These are phyloP conservation scores for Aspergillus sparsus DNA, from an alignment of 495 filamentous ascomycete species.

Conservation along the genomic window DNA sequence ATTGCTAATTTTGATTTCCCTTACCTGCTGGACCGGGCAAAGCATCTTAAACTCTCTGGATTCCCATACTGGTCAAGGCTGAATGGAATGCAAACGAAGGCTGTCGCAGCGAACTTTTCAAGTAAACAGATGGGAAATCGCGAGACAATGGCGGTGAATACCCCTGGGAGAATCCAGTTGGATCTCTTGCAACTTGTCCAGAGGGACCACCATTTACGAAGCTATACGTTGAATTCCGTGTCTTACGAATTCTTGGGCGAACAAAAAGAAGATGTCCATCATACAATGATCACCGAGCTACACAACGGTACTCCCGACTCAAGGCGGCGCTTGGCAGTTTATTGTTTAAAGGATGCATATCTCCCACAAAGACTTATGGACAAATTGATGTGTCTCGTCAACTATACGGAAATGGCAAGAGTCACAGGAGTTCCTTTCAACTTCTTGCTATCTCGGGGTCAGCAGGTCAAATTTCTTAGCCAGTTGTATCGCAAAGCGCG, in stretches of 20 bases:
- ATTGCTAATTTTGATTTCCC: constrained; percentile 99
- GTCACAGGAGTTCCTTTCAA: constrained; percentile 99
- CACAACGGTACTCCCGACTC: constrained; percentile 95
- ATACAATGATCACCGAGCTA: constrained; percentile 98
- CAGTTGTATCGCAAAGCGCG: constrained; percentile 94
- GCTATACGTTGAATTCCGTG: constrained; percentile 97
- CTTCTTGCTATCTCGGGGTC: constrained; percentile 85
- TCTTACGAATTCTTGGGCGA: constrained; percentile 95
- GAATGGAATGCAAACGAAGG: constrained; percentile 59
- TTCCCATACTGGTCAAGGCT: constrained; percentile 89
- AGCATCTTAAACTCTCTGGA: constrained; percentile 67
- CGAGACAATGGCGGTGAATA: constrained; percentile 91
- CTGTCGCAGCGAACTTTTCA: constrained; percentile 80
- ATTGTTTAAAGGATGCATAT: constrained; percentile 98
- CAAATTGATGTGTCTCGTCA: constrained; percentile 95
- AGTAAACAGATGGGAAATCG: constrained; percentile 99
- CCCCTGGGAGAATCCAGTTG: constrained; percentile 88
- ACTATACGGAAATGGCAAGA: constrained; percentile 99
- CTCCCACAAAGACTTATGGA: constrained; percentile 93
- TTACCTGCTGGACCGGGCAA: constrained; percentile 89
- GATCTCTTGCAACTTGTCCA: constrained; percentile 93
- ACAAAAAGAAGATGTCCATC: constrained; percentile 98
- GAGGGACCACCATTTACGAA: constrained; percentile 89
- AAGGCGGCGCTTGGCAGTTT: constrained; percentile 84
- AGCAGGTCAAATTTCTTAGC: constrained; percentile 97